phyloP scores from a whole-genome alignment of 1,139 yeast genomes.

The Lodderomyces elongisporus region DNA sequence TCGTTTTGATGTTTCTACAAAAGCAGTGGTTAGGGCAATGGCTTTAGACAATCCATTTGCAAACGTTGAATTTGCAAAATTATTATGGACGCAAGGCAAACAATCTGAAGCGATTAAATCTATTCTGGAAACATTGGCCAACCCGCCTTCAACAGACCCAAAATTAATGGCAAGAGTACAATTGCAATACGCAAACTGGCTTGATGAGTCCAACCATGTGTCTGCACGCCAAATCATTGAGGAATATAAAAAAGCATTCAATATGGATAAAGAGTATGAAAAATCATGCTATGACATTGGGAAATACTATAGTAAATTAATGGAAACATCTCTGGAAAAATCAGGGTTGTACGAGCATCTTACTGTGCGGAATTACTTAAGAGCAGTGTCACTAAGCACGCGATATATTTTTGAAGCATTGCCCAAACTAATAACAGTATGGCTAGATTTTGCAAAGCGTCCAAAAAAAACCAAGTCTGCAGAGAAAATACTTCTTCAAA shows the following conservation, averaged over 20 bases:
- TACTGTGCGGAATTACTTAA: conserved; percentile 59
- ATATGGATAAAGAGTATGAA: conserved; percentile 63
- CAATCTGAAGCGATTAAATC: conserved; percentile 78
- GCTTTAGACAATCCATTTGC: conserved; percentile 48
- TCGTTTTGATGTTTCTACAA: conserved; percentile 69
- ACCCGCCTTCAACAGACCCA: conserved; percentile 10
- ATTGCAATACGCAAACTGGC: conserved; percentile 81
- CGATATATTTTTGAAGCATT: conserved; percentile 76
- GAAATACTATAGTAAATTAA: conserved; percentile 67
- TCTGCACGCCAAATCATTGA: conserved; percentile 68
- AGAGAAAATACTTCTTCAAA: conserved; percentile 37
- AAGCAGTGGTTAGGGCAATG: conserved; percentile 66
- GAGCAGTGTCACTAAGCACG: conserved; percentile 66
- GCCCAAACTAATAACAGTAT: conserved; percentile 83
- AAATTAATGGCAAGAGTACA: conserved; percentile 48
- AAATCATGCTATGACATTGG: conserved; percentile 80
- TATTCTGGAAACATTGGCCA: conserved; percentile 39
- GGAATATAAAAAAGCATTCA: conserved; percentile 60
- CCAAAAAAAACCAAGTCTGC: conserved; percentile 25
- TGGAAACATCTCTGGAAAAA: conserved; percentile 52
- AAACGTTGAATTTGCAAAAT: conserved; percentile 74
- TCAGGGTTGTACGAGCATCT: conserved; percentile 65
- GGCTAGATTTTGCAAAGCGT: conserved; percentile 76
- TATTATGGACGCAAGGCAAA: conserved; percentile 89
- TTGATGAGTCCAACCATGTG: conserved; percentile 81